These are phyloP conservation scores for Arachnomyces sp. DNA, from an alignment of 2,329 filamentous ascomycete genomes.

Conservation along the genomic window DNA sequence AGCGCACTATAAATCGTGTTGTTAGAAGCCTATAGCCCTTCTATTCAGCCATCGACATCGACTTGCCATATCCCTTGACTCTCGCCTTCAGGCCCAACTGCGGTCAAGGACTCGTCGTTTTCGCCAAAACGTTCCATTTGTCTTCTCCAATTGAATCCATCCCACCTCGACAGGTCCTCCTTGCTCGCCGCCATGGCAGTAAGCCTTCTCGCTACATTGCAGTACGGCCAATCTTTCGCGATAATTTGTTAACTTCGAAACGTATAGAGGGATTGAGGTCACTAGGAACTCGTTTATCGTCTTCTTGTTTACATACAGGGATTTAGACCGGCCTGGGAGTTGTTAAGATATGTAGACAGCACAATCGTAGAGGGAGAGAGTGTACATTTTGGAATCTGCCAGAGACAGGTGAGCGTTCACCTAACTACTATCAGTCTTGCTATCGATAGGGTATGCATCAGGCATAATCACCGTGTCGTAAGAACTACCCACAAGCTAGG, in stretches of 20 bases:
- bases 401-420: slow-evolving; percentile 73
- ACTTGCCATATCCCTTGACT: slow-evolving; percentile 74
- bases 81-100: slow-evolving; percentile 58
- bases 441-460: not conserved
- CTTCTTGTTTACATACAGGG: slow-evolving; percentile 31
- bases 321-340: slow-evolving; percentile 38
- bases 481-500: slow-evolving; percentile 37
- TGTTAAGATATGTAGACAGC: slow-evolving; percentile 12
- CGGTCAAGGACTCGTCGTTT: slow-evolving; percentile 61
- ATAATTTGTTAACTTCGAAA: slow-evolving; percentile 14
- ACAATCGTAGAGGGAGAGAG: not conserved
- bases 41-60: not conserved
- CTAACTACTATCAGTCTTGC: slow-evolving; percentile 24
- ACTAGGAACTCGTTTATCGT: not conserved
- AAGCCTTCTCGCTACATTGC: slow-evolving; percentile 65
- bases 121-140: slow-evolving; percentile 74
- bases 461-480: slow-evolving; percentile 59
- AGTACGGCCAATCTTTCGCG: slow-evolving; percentile 74
- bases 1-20: slow-evolving; percentile 29
- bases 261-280: not conserved
- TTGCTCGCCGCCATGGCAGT: slow-evolving; percentile 51
- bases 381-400: slow-evolving; percentile 72
- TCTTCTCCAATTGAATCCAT: slow-evolving; percentile 55
- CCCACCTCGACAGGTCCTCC: slow-evolving; percentile 47
- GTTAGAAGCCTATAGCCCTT: not conserved